Conservation (phyloP, 1,139 yeast species). For the Suhomyces wounanorum region DNA sequence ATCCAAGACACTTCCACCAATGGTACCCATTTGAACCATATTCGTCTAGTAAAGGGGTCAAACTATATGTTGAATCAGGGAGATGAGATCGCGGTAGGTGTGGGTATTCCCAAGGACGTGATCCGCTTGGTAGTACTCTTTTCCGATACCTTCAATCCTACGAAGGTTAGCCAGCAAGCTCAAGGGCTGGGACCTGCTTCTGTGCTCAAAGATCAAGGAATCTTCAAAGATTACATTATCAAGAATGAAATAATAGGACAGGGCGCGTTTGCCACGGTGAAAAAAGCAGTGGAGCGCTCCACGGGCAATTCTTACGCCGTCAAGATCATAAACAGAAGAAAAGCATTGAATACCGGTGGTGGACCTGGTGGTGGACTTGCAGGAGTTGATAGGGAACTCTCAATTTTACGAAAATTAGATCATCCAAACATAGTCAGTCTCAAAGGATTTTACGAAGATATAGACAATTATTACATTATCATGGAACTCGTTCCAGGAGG, state of each 20-base stretch:
- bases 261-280: slow-evolving; percentile 96
- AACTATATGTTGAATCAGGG: slow-evolving; percentile 87
- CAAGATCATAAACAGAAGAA: slow-evolving; percentile 81
- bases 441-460: slow-evolving; percentile 83
- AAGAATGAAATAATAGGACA: slow-evolving; percentile 87
- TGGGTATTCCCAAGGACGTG: slow-evolving; percentile 81
- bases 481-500: slow-evolving; percentile 98
- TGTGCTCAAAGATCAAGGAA: slow-evolving; percentile 47
- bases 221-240: slow-evolving; percentile 73
- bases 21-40: slow-evolving; percentile 84
- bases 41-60: slow-evolving; percentile 72
- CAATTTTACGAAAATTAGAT: slow-evolving; percentile 70
- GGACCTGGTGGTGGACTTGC: slow-evolving; percentile 42
- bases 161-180: slow-evolving; percentile 23
- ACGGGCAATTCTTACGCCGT: slow-evolving; percentile 89
- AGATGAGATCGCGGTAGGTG: slow-evolving; percentile 86
- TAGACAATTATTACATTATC: slow-evolving; percentile 76
- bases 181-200: slow-evolving; percentile 20
- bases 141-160: slow-evolving; percentile 43
- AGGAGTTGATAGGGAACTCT: slow-evolving; percentile 84
- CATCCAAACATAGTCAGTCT: slow-evolving; percentile 85
- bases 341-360: slow-evolving; percentile 72
- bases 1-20: slow-evolving; percentile 78
- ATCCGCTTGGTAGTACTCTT: slow-evolving; percentile 72
- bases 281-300: slow-evolving; percentile 81